phyloP scores from a whole-genome alignment of 2,329 filamentous ascomycete genomes.

The Claviceps pazoutovae region DNA sequence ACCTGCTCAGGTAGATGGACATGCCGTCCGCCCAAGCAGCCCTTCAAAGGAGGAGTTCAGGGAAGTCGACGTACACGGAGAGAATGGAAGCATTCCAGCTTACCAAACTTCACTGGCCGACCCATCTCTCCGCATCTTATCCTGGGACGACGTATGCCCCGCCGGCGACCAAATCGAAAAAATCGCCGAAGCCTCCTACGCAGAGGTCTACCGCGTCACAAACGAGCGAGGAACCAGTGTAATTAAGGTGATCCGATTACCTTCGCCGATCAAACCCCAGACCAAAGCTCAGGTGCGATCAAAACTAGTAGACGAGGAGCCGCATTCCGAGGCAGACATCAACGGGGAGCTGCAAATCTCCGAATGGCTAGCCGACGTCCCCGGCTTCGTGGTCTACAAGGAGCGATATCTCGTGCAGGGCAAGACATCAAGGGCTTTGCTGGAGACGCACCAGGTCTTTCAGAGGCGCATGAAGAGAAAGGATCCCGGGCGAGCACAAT shows the following conservation, averaged over 20 bases:
- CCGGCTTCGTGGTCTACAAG: slow-evolving; percentile 53
- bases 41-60: not conserved
- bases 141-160: slow-evolving; percentile 45
- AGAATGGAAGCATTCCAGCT: slow-evolving; percentile 6
- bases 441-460: slow-evolving; percentile 46
- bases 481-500: slow-evolving; percentile 43
- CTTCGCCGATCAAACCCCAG: slow-evolving; percentile 42
- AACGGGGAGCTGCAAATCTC: slow-evolving; percentile 48
- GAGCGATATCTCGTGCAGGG: slow-evolving; percentile 47
- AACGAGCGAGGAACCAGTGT: slow-evolving; percentile 48
- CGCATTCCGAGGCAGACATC: slow-evolving; percentile 39
- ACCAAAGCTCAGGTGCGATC: slow-evolving; percentile 41
- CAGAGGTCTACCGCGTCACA: slow-evolving; percentile 49
- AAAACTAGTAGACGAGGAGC: slow-evolving; percentile 44
- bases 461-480: slow-evolving; percentile 38
- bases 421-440: slow-evolving; percentile 35
- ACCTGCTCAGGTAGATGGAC: not conserved
- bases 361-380: slow-evolving; percentile 48
- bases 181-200: slow-evolving; percentile 53
- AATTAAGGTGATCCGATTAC: slow-evolving; percentile 48
- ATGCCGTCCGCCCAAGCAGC: not conserved
- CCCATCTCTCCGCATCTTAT: slow-evolving; percentile 27
- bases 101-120: slow-evolving; percentile 6
- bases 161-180: slow-evolving; percentile 40
- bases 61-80: too few relatives aligned